Evolutionary conservation across 1,139 yeast genomes (phyloP).

Genomic region (Hansenula anomala): DNA sequence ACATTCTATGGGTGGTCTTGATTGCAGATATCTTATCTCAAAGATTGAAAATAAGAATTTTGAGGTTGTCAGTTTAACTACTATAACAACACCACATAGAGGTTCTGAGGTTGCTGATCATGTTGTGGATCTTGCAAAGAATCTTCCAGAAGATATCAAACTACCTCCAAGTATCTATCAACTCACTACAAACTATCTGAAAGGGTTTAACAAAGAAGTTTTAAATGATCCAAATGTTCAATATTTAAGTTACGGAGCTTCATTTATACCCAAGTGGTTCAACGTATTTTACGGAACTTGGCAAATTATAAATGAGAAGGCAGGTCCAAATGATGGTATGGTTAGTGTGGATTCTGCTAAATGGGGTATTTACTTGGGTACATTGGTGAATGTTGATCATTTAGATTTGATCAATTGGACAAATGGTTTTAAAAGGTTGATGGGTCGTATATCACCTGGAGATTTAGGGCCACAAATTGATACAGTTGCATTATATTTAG

Average conservation of each 20-base stretch:
- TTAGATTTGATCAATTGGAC: conserved; percentile 83
- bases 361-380: conserved; percentile 85
- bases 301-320: conserved; percentile 44
- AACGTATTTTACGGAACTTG: conserved; percentile 62
- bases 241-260: conserved; percentile 83
- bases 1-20: conserved; percentile 96
- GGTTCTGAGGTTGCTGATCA: conserved; percentile 86
- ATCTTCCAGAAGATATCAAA: conserved; percentile 8
- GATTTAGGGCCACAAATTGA: conserved; percentile 45
- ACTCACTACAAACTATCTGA: conserved; percentile 53
- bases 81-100: conserved; percentile 83
- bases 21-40: conserved; percentile 70
- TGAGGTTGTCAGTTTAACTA: conserved; percentile 67
- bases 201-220: conserved; percentile 47
- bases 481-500: conserved; percentile 71
- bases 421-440: conserved; percentile 41
- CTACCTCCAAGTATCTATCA: conserved; percentile 52
- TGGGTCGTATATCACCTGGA: conserved; percentile 11
- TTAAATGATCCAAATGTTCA: conserved; percentile 55
- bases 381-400: conserved; percentile 76
- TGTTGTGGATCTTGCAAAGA: conserved; percentile 33
- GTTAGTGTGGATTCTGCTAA: conserved; percentile 73
- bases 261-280: conserved; percentile 56
- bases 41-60: conserved; percentile 41
- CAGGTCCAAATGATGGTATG: conserved; percentile 75